phyloP scores from a whole-genome alignment of 345 rosid genomes.

The Acer campestre region DNA sequence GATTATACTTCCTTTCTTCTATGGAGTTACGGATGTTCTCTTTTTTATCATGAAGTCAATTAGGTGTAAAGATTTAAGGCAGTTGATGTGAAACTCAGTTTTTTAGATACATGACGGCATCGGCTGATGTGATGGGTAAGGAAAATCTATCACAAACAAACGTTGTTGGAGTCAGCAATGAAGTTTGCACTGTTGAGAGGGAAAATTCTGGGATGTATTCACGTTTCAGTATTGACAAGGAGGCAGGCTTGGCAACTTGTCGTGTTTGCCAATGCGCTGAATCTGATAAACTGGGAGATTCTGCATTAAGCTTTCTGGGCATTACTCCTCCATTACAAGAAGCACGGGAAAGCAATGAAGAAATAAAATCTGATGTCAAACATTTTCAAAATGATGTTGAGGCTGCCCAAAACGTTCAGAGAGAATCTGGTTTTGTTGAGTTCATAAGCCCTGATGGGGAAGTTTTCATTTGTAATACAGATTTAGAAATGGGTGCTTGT shows the following conservation, averaged over 20 bases:
- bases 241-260: constrained; percentile 65
- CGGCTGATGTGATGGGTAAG: constrained; percentile 57
- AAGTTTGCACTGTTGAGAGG: constrained; percentile 40
- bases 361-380: constrained; percentile 24
- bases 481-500: constrained; percentile 73
- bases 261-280: constrained; percentile 97
- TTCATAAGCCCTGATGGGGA: constrained; percentile 78
- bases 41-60: background rate
- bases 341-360: constrained; percentile 42
- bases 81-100: background rate
- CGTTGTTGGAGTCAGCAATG: constrained; percentile 42
- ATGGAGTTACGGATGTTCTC: no score
- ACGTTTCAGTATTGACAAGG: constrained; percentile 66
- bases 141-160: constrained; percentile 50
- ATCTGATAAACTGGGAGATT: constrained; percentile 87
- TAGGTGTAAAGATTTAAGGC: background rate
- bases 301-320: constrained; percentile 71
- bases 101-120: background rate
- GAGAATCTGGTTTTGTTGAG: constrained; percentile 61
- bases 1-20: no score
- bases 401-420: constrained; percentile 33
- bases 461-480: constrained; percentile 66
- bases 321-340: constrained; percentile 57
- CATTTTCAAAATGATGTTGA: constrained; percentile 33
- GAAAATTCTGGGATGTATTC: constrained; percentile 43